These are phyloP conservation scores for Ramaria rubella DNA, from an alignment of 768 basidiomycete species.

Conservation along the genomic window DNA sequence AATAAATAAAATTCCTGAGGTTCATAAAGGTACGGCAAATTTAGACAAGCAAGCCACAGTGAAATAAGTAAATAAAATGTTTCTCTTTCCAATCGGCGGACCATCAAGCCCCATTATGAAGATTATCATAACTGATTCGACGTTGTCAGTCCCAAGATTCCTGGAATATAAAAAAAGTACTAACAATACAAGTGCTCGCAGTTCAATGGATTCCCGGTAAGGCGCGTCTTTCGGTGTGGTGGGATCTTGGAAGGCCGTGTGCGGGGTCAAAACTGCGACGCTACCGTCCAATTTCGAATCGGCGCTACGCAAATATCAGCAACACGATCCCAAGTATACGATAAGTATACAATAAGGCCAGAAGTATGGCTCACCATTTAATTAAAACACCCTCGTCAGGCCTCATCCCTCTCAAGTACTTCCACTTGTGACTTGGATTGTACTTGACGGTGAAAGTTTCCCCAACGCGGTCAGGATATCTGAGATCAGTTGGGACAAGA, in stretches of 20 bases:
- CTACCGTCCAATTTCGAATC: slow-evolving; percentile 31
- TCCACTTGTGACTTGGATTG: slow-evolving; percentile 38
- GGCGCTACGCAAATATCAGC: slow-evolving; percentile 17
- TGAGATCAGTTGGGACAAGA: slow-evolving; percentile 32
- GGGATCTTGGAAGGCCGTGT: slow-evolving; percentile 31
- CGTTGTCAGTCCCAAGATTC: too few relatives aligned
- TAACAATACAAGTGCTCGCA: slow-evolving; percentile 31
- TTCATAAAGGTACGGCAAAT: too few relatives aligned
- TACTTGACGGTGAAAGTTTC: slow-evolving; percentile 41
- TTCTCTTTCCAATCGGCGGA: too few relatives aligned
- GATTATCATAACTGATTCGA: too few relatives aligned
- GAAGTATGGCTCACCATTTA: slow-evolving; percentile 38
- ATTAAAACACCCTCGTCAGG: slow-evolving; percentile 46
- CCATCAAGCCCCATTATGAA: too few relatives aligned
- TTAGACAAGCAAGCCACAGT: too few relatives aligned
- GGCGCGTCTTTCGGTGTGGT: slow-evolving; percentile 25
- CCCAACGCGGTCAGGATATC: slow-evolving; percentile 45
- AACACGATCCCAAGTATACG: neutral
- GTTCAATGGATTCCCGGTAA: slow-evolving; percentile 30
- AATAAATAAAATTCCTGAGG: too few relatives aligned
- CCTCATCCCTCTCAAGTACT: slow-evolving; percentile 38
- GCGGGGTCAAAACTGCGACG: slow-evolving; percentile 28
- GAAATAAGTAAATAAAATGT: too few relatives aligned
- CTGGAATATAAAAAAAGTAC: too few relatives aligned
- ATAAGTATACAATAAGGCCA: neutral